Base-by-base conservation (phyloP, 192 early-diverging fungal genomes). In the Cladochytrium replicatum region DNA sequence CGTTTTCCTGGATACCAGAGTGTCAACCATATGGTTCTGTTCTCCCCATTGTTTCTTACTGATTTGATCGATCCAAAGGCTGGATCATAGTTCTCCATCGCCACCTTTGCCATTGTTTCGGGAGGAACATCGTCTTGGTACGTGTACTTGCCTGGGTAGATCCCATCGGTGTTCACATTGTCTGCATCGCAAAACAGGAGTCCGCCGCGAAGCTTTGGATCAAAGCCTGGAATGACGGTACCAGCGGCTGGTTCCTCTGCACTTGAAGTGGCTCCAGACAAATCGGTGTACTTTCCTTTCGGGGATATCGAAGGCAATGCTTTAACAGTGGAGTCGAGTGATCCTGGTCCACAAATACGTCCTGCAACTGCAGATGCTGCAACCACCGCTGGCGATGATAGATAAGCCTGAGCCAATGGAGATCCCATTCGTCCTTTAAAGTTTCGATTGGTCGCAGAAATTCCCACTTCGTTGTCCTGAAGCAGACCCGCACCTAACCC, bases 351-450 rank as follows among this genome's bases (percentile, higher is more conserved):
- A 60, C 72, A 77, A 43, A 99, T 96, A 45, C 78, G 78, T 23
- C 95, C 95, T 45, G 77, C 66, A 3, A 93, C 61, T 1, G 95
- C 95, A 28, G 89, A 93, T 4, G 91, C 91, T 3, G 95, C 90
- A 2, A 99, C 95, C 0, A 99, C 89, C 28, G 90, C 89, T n/a
- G n/a, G n/a, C n/a, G 90, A 93, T 2, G 92, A 82, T 32, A 99
- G 77, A 54, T 99, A 99, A 0, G 95, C 91, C 47, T 87, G 74
- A 0, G 95, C 90, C 28, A 60, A 75, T 39, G 89, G 89, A 17
- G 88, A 89, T 34, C 95, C 95, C 95, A 99, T 99, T 11, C 95
- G 80, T 40, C 95, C 95, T 72, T 99, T 99, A 69, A 89, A 99
- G 62, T 99, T 99, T 41, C 95, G 77, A 63, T 99, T 99, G 22